Evolutionary conservation across 371 early-diverging fungal genomes (phyloP), one percentile per base, ranked within the genome.

Genomic region (Syncephalastrum contaminatum): DNA sequence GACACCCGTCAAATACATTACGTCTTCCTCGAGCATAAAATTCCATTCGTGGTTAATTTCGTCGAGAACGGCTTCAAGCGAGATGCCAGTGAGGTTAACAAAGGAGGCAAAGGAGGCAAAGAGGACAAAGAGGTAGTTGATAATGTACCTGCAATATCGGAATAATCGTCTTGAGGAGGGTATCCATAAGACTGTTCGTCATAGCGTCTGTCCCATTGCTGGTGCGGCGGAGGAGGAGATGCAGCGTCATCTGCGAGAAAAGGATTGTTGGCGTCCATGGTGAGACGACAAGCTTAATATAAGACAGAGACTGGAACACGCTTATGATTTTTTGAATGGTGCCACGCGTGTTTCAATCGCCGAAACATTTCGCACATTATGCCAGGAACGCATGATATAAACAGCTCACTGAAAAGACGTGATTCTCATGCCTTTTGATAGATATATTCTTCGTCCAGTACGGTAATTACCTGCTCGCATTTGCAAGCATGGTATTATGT

Each of bases 1-100:
- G 43, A 2, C 14, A 22, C 6, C 19, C 6, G 19, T 27, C 30
- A 7, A 19, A 60, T 63, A 12, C 14, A 25, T 42, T 78, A 75
- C 79, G 60, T 88, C 80, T 16, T 77, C 71, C 16, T 63, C 67
- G 12, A 86, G 75, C 84, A 90, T 88, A 59, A 87, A 87, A 21
- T 74, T 75, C 88, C 88, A 88, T 13, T 73, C 70, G 25, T 76
- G 54, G 16, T 80, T 66, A 22, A 89, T 82, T 24, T 80, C 83
- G 43, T 66, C 58, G 44, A 73, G 52, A 7, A 78, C 79, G 48
- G 60, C 79, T 75, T 30, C 10, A 0, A 30, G 12, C 45, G 20
- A 43, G 41, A 18, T 42, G 20, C 40, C n/a, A 4, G 6, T 59
- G 2, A 30, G 19, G 4, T 21, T 12, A 19, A 20, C 16, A 25